phyloP scores from a whole-genome alignment of 257 asterid genomes.

The Scutellaria baicalensis region DNA sequence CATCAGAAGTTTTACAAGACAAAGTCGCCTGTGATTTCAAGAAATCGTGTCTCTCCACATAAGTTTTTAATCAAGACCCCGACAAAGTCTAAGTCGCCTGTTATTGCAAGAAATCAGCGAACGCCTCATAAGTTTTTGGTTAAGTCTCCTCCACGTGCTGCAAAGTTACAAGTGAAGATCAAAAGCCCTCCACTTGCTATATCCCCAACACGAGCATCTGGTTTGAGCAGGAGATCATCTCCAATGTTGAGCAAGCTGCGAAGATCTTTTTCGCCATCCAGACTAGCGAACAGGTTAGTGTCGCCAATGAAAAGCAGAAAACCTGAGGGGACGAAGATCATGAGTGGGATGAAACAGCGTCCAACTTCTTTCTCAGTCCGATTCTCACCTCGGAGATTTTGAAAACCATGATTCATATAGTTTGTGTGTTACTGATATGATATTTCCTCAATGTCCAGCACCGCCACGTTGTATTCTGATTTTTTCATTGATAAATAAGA shows the following conservation, averaged over 20 bases:
- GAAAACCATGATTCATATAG: conserved; percentile 4
- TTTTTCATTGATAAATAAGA: not conserved
- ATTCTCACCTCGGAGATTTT: conserved; percentile 50
- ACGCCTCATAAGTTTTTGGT: conserved; percentile 64
- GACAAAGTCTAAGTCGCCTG: conserved; percentile 46
- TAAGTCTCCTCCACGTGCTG: conserved; percentile 32
- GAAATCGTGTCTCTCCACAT: conserved; percentile 51
- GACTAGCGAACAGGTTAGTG: conserved; percentile 20
- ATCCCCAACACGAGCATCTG: conserved; percentile 48
- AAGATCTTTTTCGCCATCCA: conserved; percentile 28
- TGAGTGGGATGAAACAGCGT: conserved; percentile 66
- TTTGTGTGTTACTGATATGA: conserved; percentile 15
- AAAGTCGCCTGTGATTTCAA: conserved; percentile 49
- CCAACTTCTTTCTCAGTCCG: conserved; percentile 31
- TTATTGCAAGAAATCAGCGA: conserved; percentile 27
- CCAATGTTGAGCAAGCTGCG: conserved; percentile 22
- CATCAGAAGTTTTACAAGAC: conserved; percentile 48
- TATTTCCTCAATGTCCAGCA: conserved; percentile 47
- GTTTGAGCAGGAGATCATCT: conserved; percentile 52
- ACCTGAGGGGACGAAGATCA: conserved; percentile 35
- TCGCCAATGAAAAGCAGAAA: conserved; percentile 24
- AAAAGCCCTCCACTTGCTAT: conserved; percentile 15
- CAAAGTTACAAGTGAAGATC: conserved; percentile 38
- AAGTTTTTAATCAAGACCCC: conserved; percentile 84
- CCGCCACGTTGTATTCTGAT: not conserved